Percentiles rank a stretch among this genome's conserved stretches.
Evolutionary conservation across 169 alveolate species (phyloP).

Genomic region (Eimeria tenella): DNA sequence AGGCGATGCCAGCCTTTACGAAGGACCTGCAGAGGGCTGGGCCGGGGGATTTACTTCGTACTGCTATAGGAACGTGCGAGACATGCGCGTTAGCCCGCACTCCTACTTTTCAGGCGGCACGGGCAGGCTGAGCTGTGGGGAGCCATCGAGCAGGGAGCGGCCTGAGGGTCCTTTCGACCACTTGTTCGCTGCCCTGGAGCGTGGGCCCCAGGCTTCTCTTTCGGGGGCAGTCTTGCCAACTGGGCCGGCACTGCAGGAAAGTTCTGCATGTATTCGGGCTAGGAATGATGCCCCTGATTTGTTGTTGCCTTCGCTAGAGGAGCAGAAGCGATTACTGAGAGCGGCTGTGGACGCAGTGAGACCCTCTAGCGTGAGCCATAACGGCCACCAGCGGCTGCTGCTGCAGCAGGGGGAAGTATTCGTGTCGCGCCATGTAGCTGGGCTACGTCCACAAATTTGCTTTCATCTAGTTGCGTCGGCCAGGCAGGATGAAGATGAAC

Average conservation of each 20-base stretch:
- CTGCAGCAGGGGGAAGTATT: conserved; percentile 52
- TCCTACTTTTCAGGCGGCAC: neutral
- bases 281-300: conserved; percentile 40
- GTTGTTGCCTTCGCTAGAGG: conserved; percentile 50
- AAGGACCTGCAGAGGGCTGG: conserved; percentile 44
- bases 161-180: neutral
- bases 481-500: neutral
- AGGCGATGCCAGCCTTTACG: neutral
- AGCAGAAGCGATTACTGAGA: conserved; percentile 33
- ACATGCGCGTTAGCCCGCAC: conserved; percentile 17
- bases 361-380: neutral
- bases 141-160: neutral
- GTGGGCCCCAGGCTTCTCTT: conserved; percentile 29
- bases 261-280: conserved; percentile 33
- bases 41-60: conserved; percentile 17
- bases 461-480: conserved; percentile 44
- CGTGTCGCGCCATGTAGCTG: conserved; percentile 50
- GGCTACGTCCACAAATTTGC: conserved; percentile 43
- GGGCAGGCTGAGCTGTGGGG: conserved; percentile 43
- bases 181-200: conserved; percentile 19
- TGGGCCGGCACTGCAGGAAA: conserved; percentile 46
- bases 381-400: conserved; percentile 43
- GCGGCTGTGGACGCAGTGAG: conserved; percentile 31
- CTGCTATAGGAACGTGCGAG: conserved; percentile 48
- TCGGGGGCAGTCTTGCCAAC: conserved; percentile 64